Percentiles rank a stretch among this genome's conserved stretches.
These are phyloP conservation scores for Globisporangium acanthophoron DNA, from an alignment of 352 stramenopile species.

Conservation along the genomic window DNA sequence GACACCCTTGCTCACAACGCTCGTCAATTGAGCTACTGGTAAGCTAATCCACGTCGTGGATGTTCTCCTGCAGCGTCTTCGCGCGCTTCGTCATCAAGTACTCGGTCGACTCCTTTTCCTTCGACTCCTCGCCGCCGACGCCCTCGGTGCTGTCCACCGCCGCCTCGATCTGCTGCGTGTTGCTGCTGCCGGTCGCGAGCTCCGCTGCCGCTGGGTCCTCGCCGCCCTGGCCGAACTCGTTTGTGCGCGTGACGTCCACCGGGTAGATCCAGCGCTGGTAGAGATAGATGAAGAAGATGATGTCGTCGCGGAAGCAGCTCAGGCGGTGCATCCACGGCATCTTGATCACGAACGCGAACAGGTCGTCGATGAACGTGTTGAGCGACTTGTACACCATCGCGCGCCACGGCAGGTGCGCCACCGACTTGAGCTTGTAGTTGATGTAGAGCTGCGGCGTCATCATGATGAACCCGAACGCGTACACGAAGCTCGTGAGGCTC, in stretches of 20 bases:
- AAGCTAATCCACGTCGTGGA: slow-evolving; percentile 6
- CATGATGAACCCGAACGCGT: slow-evolving; percentile 99
- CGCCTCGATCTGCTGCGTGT: slow-evolving; percentile 1
- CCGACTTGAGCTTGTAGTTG: slow-evolving; percentile 98
- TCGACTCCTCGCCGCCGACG: slow-evolving; percentile 14
- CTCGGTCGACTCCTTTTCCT: slow-evolving; percentile 27
- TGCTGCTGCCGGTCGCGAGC: slow-evolving; percentile 4
- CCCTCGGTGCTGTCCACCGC: slow-evolving; percentile 13
- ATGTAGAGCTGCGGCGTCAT: slow-evolving; percentile 98
- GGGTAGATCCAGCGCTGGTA: slow-evolving; percentile 98
- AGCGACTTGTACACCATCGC: slow-evolving; percentile 98
- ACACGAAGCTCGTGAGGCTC: slow-evolving; percentile 96
- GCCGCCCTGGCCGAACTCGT: slow-evolving; percentile 91
- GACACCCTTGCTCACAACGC: background rate
- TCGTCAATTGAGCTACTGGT: too few relatives aligned
- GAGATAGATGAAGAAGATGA: slow-evolving; percentile 99
- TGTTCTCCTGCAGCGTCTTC: slow-evolving; percentile 26
- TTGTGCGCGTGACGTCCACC: slow-evolving; percentile 87
- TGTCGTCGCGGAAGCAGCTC: slow-evolving; percentile 97
- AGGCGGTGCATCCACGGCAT: slow-evolving; percentile 98
- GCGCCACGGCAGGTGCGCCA: slow-evolving; percentile 95
- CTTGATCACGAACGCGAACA: slow-evolving; percentile 97
- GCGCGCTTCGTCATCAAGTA: slow-evolving; percentile 48
- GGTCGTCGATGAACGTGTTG: slow-evolving; percentile 98
- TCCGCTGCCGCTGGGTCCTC: slow-evolving; percentile 7